These are phyloP conservation scores for Lentinus tigrinus DNA, from an alignment of 768 basidiomycete species.

Conservation along the genomic window DNA sequence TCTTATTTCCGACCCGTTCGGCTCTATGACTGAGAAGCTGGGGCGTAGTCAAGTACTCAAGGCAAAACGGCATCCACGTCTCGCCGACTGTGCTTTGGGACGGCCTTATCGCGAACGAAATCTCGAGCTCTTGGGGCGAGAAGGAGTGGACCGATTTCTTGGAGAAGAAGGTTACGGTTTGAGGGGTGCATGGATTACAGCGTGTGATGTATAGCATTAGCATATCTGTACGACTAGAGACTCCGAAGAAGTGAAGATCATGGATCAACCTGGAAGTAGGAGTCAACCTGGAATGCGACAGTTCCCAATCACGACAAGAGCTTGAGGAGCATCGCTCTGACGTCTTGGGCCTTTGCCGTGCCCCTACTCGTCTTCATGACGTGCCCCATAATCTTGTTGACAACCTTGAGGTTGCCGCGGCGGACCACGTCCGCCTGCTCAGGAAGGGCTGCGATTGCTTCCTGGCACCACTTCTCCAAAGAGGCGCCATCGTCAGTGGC, in stretches of 20 bases:
- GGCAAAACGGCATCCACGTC: slow-evolving; percentile 92
- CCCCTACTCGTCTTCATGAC: slow-evolving; percentile 86
- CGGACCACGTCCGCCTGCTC: slow-evolving; percentile 63
- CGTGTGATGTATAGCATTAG: slow-evolving; percentile 10
- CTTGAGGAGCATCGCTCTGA: slow-evolving; percentile 48
- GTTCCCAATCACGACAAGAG: slow-evolving; percentile 32
- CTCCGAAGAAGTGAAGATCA: neutral
- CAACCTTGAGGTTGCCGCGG: slow-evolving; percentile 69
- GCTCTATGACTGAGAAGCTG: neutral
- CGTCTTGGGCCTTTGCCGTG: slow-evolving; percentile 68
- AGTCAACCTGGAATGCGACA: neutral
- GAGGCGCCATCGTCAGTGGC: slow-evolving; percentile 35
- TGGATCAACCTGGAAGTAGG: neutral
- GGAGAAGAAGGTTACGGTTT: slow-evolving; percentile 45
- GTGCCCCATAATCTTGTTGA: slow-evolving; percentile 79
- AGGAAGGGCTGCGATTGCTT: slow-evolving; percentile 67
- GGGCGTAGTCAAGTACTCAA: slow-evolving; percentile 78
- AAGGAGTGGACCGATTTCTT: slow-evolving; percentile 82
- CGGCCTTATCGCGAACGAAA: slow-evolving; percentile 65
- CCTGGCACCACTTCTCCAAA: slow-evolving; percentile 53
- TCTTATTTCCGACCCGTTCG: neutral
- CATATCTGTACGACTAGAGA: neutral
- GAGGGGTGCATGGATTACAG: neutral
- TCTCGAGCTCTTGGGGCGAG: slow-evolving; percentile 81
- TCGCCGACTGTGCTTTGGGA: slow-evolving; percentile 83